phyloP scores from a whole-genome alignment of 306 rosid genomes.

The Corylus avellana region DNA sequence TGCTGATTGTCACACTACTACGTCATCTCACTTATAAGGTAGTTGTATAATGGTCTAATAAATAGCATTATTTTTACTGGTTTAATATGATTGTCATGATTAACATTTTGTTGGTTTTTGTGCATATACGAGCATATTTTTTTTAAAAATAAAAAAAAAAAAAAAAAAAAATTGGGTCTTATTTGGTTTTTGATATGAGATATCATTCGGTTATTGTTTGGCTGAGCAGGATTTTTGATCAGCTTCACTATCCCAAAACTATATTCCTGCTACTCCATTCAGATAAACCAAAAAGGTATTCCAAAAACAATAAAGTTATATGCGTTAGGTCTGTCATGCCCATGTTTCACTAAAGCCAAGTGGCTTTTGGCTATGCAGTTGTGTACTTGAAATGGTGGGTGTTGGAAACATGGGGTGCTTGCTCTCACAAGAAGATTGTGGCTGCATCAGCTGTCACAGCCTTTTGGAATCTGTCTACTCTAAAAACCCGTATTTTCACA shows the following conservation, averaged over 20 bases:
- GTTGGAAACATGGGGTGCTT: constrained; percentile 67
- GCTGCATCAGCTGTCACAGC: constrained; percentile 50
- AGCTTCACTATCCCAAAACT: constrained; percentile 80
- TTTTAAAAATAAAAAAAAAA: too few species aligned
- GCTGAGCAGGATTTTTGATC: constrained; percentile 61
- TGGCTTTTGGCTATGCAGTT: constrained; percentile 41
- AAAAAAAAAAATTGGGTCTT: too few species aligned
- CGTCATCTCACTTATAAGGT: too few species aligned
- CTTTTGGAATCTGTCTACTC: constrained; percentile 79
- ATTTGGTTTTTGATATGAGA: background rate
- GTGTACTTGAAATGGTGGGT: constrained; percentile 50
- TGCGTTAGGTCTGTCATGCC: constrained; percentile 11
- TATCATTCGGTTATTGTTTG: background rate
- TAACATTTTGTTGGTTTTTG: background rate
- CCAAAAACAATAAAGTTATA: constrained; percentile 3
- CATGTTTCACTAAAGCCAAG: constrained; percentile 4
- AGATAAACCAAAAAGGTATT: constrained; percentile 64
- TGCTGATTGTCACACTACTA: too few species aligned
- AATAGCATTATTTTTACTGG: too few species aligned
- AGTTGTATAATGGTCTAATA: too few species aligned
- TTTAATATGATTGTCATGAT: background rate
- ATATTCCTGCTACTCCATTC: constrained; percentile 63
- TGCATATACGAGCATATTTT: background rate
- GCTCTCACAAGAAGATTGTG: constrained; percentile 79
- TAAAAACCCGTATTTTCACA: constrained; percentile 70